Base-by-base conservation (phyloP, 192 early-diverging fungal species). In the Dispira parvispora region DNA sequence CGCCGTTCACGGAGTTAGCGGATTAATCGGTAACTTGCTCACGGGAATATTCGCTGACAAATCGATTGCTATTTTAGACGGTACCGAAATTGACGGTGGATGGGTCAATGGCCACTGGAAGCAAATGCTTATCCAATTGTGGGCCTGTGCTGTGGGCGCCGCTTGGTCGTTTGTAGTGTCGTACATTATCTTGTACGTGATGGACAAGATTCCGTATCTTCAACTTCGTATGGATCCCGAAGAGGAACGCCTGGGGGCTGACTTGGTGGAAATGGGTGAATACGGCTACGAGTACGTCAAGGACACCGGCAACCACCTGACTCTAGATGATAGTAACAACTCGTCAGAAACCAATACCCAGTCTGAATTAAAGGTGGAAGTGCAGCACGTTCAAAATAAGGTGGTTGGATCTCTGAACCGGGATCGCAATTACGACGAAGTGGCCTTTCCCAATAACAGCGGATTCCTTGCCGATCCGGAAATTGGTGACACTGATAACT, bases 241-340 rank as follows among this genome's bases (percentile, higher is more conserved):
- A 53, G 83, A 83, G 63, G 82, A 83, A 65, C 72, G 80, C 21
- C 67, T 85, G 3, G 92, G 92, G 13, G 76, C 82, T 5, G 91
- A 96, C 66, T 68, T 82, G 61, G 70, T 87, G n/a, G 82, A 92
- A 73, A 88, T 94, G 79, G 91, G 92, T 49, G 89, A 92, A 73
- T 45, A 62, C 12, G 57, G 38, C 32, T 60, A 60, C 38, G 38
- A 27, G 32, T 21, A 60, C 32, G 32, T 38, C 32, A 38, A 38
- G 32, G 32, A 38, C 6, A 38, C 32, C 6, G 6, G 3, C 32
- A 38, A 4, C 32, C 32, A 38, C 6, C 32, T 4, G 32, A 6
- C 3, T 38, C 32, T 38, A 38, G 3, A 38, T 38, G 32, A 38
- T 6, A 38, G 32, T 38, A 38, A 38, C 32, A 6, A 38, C 32